A percentile compares a stretch with the other conserved stretches of the same genome.
These are phyloP conservation scores for Astrocystis sublimbata DNA, from an alignment of 495 filamentous ascomycete species.

Conservation along the genomic window DNA sequence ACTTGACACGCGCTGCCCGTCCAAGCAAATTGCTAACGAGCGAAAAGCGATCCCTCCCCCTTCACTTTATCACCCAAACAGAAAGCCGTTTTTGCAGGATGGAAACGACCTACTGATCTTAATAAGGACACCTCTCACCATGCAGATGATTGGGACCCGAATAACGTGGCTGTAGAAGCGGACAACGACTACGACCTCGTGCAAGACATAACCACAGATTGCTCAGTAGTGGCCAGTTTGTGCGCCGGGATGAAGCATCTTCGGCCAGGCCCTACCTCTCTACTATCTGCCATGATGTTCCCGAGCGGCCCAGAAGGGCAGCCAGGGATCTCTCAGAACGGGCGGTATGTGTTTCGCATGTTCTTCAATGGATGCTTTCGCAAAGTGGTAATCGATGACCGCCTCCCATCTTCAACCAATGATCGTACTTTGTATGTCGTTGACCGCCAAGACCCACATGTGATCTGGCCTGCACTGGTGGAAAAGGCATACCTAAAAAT, in stretches of 20 bases:
- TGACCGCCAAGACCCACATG: conserved; percentile 72
- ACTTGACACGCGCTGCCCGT: neutral
- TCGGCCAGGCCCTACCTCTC: conserved; percentile 36
- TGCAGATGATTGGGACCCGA: conserved; percentile 18
- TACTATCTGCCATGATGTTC: conserved; percentile 66
- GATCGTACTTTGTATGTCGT: conserved; percentile 81
- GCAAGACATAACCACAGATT: conserved; percentile 92
- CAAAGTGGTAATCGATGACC: conserved; percentile 86
- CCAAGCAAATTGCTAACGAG: conserved; percentile 12
- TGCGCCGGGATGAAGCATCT: conserved; percentile 67
- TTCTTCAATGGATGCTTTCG: conserved; percentile 94
- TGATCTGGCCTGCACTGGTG: conserved; percentile 89
- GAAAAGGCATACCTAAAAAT: conserved; percentile 99
- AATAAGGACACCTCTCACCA: conserved; percentile 17
- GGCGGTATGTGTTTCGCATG: conserved; percentile 88
- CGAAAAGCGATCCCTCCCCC: conserved; percentile 59
- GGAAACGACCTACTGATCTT: conserved; percentile 73
- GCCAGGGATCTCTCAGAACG: conserved; percentile 67
- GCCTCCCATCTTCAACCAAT: conserved; percentile 73
- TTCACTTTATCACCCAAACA: conserved; percentile 72
- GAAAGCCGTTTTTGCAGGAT: conserved; percentile 69
- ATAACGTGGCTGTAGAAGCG: conserved; percentile 52
- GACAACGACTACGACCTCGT: conserved; percentile 70
- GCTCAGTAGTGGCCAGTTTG: conserved; percentile 94
- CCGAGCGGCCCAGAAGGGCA: conserved; percentile 62